A percentile compares a stretch with the other conserved stretches of the same genome.
These are phyloP conservation scores for Pleurotus eryngii DNA, from an alignment of 768 basidiomycete species.

Conservation along the genomic window DNA sequence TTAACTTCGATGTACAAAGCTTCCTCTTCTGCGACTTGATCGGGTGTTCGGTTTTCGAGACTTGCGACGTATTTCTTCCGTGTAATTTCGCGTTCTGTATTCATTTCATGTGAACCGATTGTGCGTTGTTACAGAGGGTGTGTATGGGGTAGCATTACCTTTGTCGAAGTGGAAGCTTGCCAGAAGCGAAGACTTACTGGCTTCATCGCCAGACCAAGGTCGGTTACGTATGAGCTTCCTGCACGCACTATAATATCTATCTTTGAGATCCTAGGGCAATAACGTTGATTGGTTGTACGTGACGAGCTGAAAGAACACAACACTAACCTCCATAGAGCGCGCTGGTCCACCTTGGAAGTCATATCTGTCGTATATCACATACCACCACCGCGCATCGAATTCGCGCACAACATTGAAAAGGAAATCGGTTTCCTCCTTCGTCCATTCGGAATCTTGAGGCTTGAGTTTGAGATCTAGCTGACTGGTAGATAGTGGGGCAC, in stretches of 20 bases:
- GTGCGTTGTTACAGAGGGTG: neutral
- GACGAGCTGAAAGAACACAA: too few species aligned
- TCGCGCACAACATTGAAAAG: constrained; percentile 76
- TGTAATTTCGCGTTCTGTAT: constrained; percentile 78
- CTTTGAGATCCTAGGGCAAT: constrained; percentile 76
- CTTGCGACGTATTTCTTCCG: constrained; percentile 85
- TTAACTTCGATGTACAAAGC: constrained; percentile 91
- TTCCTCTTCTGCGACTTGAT: constrained; percentile 94
- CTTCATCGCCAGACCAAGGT: constrained; percentile 83
- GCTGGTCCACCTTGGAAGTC: constrained; percentile 54
- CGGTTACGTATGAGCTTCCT: constrained; percentile 81
- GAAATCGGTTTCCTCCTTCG: constrained; percentile 91
- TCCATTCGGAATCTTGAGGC: constrained; percentile 73
- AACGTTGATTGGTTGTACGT: too few species aligned
- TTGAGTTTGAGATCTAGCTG: neutral
- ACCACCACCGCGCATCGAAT: constrained; percentile 90
- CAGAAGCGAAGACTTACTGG: constrained; percentile 61
- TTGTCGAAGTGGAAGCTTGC: constrained; percentile 85
- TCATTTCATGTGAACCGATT: neutral
- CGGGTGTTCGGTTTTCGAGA: constrained; percentile 84
- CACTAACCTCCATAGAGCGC: constrained; percentile 69
- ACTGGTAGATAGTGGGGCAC: constrained; percentile 7
- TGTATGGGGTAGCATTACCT: constrained; percentile 40
- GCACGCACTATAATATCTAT: constrained; percentile 90
- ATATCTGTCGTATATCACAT: constrained; percentile 88